Base-by-base conservation (phyloP, 1,284 basidiomycete genomes). In the Ustilago xerochloae region DNA sequence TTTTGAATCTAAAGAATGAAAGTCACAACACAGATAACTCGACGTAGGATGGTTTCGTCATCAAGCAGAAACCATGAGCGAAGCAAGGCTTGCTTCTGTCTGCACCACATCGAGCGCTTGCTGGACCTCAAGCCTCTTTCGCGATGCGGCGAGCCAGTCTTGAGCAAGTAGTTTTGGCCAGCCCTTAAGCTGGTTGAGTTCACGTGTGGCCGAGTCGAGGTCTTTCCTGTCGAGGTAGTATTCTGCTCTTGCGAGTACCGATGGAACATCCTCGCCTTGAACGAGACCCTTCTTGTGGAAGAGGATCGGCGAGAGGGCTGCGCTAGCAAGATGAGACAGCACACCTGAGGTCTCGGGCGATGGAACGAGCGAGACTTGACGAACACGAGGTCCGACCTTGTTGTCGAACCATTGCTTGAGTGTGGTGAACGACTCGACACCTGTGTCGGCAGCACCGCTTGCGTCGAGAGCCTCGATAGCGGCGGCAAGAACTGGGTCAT, bases 141-240 rank as follows among this genome's bases (percentile, higher is more conserved):
- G 88, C 18, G 94, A 94, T 77, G 94, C 94, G 71, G 91, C 90
- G 61, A 99, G 87, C 96, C 97, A 99, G 86, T 99, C 97, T 41
- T 88, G 86, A 58, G 96, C 87, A 58, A 99, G 85, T 57, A 90
- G 86, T 84, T 91, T 93, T 3, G 95, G 91, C 80, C 93, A 92
- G 0, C 95, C 85, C 67, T 78, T 64, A 65, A 99, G 86, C 85
- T 93, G 91, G 85, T 99, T 99, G 45, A 98, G 87, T 86, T 98
- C 94, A 59, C 96, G 87, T 33, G 94, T 87, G 13, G 97, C 96
- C 69, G 89, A 90, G 79, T 98, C 95, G 74, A 99, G 86, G 83
- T 98, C 93, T 87, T 96, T 94, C 86, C 94, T 91, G 69, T 91
- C 91, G 80, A 99, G 86, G 82, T 92, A 90, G 85, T 92, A 90